Evolutionary conservation across 176 grass and related monocot genomes (phyloP), one percentile per base, ranked within the genome.

Genomic region (Canna indica): DNA sequence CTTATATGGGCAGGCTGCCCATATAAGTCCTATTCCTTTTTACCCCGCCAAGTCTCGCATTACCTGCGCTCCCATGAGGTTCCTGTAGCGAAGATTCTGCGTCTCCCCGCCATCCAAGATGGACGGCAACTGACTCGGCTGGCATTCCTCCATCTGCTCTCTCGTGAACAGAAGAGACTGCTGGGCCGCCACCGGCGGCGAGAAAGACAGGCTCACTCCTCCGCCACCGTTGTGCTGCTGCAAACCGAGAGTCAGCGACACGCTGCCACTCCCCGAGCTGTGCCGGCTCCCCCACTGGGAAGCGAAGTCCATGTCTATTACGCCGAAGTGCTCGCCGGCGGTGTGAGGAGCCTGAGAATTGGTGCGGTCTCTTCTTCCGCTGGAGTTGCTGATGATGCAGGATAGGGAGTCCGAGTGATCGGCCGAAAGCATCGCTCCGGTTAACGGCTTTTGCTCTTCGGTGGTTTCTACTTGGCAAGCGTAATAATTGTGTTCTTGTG

Each of bases 201-300:
- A 63, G 73, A 75, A 75, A 39, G 73, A 75, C 27, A 75, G 39
- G 57, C 73, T 31, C 58, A 63, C 17, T 11, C 47, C 30, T 5
- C 32, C 32, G 47, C 70, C 50, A 22, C 54, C 59, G 20, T 48
- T 42, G 73, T 64, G 73, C 27, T 75, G 73, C 48, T 75, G 73
- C 30, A 75, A 27, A 17, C 73, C 73, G 5, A 75, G 59, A 27
- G 73, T 75, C 44, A 75, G 44, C 0, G 59, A 75, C 25, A 75
- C 59, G 29, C 59, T 42, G 29, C 59, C 42, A 9, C 38, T 27
- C 25, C 41, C 73, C 22, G 29, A 64, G 39, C 30, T 46, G 36
- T 31, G 41, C 41, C 41, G 9, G 41, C 3, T 11, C 1, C 41
- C 41, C 41, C 41, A 59, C 41, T 64, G 28, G 41, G 73, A 75